Evolutionary conservation across 2,329 filamentous ascomycete genomes (phyloP).

Genomic region (Paraphoma chrysanthemicola): DNA sequence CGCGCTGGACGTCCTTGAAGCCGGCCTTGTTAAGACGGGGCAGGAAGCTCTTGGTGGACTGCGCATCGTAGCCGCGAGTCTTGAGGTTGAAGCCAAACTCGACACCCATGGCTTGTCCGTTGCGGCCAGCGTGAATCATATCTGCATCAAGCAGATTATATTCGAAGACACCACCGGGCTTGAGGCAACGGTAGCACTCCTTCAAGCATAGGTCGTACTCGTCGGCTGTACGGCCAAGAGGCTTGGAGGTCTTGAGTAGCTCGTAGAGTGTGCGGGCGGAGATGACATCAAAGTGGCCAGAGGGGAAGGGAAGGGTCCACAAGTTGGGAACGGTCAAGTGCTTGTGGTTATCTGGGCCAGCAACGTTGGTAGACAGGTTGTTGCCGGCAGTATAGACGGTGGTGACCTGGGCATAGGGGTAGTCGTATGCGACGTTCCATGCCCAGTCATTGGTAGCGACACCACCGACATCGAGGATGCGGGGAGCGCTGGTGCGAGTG

Average conservation of each 20-base stretch:
- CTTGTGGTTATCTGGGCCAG: conserved; percentile 85
- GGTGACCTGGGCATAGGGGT: conserved; percentile 84
- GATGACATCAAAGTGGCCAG: conserved; percentile 88
- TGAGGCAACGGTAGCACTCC: conserved; percentile 90
- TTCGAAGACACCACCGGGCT: conserved; percentile 91
- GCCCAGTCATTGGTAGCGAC: conserved; percentile 91
- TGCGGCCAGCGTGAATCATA: conserved; percentile 81
- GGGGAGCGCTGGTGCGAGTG: conserved; percentile 68
- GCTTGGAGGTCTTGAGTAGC: conserved; percentile 73
- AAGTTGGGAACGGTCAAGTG: conserved; percentile 79
- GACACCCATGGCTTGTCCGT: conserved; percentile 81
- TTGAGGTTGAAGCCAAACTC: conserved; percentile 92
- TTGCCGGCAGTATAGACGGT: conserved; percentile 72
- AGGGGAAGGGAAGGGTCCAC: conserved; percentile 82
- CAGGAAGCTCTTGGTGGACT: conserved; percentile 82
- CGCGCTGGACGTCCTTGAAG: conserved; percentile 81
- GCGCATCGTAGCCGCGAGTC: conserved; percentile 87
- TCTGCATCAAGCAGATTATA: conserved; percentile 90
- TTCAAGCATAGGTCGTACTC: conserved; percentile 86
- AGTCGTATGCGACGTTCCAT: conserved; percentile 88
- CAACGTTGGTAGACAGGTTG: conserved; percentile 58
- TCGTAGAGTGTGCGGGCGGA: conserved; percentile 87
- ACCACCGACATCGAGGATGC: conserved; percentile 85
- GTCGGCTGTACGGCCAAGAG: conserved; percentile 61
- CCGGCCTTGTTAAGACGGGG: conserved; percentile 75